A percentile compares a stretch with the other conserved stretches of the same genome.
Conservation (phyloP, 768 basidiomycete genomes). For the Lepiota brunneoincarnata region DNA sequence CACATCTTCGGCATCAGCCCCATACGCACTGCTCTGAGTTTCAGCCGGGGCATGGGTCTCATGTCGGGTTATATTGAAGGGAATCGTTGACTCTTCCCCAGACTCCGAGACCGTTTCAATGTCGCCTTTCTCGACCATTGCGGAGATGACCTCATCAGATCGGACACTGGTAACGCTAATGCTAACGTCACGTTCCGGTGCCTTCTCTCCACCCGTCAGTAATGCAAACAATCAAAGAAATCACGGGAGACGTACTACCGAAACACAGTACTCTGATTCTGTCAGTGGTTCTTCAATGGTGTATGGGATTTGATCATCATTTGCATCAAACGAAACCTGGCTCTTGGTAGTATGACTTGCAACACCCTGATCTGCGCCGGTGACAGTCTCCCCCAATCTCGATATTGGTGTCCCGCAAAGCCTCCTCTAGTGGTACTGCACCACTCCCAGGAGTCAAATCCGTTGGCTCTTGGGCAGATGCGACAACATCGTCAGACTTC, state of each 20-base stretch:
- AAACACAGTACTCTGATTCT: constrained; percentile 24
- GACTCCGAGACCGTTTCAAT: background rate
- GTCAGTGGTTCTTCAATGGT: constrained; percentile 30
- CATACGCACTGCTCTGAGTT: background rate
- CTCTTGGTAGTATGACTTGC: background rate
- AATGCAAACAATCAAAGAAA: background rate
- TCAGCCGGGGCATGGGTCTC: background rate
- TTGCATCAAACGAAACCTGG: background rate
- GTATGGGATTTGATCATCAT: constrained; percentile 11
- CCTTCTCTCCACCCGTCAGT: constrained; percentile 14
- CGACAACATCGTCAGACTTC: background rate
- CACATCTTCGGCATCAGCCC: background rate
- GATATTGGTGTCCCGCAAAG: background rate
- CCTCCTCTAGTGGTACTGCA: too few species aligned
- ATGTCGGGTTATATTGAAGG: background rate
- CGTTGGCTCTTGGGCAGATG: background rate
- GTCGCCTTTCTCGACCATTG: constrained; percentile 1
- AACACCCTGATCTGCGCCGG: background rate
- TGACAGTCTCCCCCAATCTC: background rate
- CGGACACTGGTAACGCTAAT: constrained; percentile 1
- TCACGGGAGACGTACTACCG: constrained; percentile 25
- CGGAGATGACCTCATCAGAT: constrained; percentile 4
- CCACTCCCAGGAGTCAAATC: too few species aligned
- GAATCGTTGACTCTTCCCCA: background rate
- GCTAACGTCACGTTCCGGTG: constrained; percentile 12